Base-by-base conservation (phyloP, 164 flowering plant genomes). In the Annona cherimola region DNA sequence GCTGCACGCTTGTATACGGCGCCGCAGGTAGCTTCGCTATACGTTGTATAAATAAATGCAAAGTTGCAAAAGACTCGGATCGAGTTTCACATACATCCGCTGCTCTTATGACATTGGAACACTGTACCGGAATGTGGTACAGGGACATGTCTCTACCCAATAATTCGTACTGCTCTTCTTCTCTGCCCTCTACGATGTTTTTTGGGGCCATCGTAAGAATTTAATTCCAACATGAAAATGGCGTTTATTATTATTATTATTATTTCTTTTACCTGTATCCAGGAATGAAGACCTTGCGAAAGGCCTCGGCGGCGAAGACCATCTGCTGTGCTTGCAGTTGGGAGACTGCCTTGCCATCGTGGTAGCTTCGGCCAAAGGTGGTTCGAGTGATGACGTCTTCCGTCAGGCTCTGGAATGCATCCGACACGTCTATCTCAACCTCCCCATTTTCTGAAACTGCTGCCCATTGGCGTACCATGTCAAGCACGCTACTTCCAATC, bases 301-400 rank as follows among this genome's bases (percentile, higher is more conserved):
- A 95, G 2, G 96, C 92, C 66, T 92, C 94, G 1, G 94, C 88
- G 5, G 92, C 93, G 4, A 86, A 79, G 18, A 78, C 74, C 94
- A 91, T 90, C 71, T 95, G 99, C 61, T 90, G 87, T 0, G 88
- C 78, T 80, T 95, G 99, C 2, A 95, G 69, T 18, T 81, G 61
- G 73, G 87, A 95, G 76, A 95, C 87, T 64, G 88, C 87, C 63
- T 83, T 86, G 0, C 98, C 98, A 2, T 93, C 94, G 77, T 91
- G 87, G 60, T 91, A 88, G 85, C 96, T 90, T 68, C 86, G 83
- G 0, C 99, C 99, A 39, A 95, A 93, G 12, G 90, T 88, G 0
- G 92, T 84, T 61, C 91, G 61, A 0, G 96, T 88, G 5, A 94
- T 89, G 18, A 88, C 86, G 3, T 94, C 96, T 78, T 91, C 97